These are phyloP conservation scores for Rosa chinensis DNA, from an alignment of 306 rosid species.

Conservation along the genomic window DNA sequence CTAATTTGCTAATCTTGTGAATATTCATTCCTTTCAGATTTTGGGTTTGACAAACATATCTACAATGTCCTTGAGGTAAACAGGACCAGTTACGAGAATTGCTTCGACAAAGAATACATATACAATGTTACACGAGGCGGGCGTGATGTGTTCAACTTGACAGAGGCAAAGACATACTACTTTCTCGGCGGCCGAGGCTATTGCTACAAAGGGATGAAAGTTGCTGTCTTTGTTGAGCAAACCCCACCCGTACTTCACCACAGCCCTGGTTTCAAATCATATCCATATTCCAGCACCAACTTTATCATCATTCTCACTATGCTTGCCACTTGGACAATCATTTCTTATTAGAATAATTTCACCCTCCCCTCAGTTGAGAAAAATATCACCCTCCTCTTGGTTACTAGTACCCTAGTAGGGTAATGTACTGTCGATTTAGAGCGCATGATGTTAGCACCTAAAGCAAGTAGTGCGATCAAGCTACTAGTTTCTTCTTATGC, in stretches of 20 bases:
- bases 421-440: not conserved
- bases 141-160: slow-evolving; percentile 32
- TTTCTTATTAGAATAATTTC: not conserved
- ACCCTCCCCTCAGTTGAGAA: not conserved
- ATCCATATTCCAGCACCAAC: not conserved
- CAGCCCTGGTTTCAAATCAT: not conserved
- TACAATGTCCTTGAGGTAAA: slow-evolving; percentile 34
- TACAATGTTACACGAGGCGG: slow-evolving; percentile 27
- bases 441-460: not conserved
- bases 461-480: not conserved
- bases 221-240: slow-evolving; percentile 31
- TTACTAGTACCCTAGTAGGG: not conserved
- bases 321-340: not conserved
- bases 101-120: slow-evolving; percentile 24
- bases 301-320: not conserved
- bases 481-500: not conserved
- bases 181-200: slow-evolving; percentile 50
- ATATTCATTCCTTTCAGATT: slow-evolving; percentile 18
- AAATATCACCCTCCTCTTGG: not conserved
- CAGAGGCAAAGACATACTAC: slow-evolving; percentile 30
- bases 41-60: slow-evolving; percentile 30
- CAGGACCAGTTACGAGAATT: slow-evolving; percentile 22
- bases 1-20: not conserved
- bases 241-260: not conserved
- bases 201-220: slow-evolving; percentile 52